Evolutionary conservation across 169 alveolate genomes (phyloP).

Genomic region (Plasmodium sp.): DNA sequence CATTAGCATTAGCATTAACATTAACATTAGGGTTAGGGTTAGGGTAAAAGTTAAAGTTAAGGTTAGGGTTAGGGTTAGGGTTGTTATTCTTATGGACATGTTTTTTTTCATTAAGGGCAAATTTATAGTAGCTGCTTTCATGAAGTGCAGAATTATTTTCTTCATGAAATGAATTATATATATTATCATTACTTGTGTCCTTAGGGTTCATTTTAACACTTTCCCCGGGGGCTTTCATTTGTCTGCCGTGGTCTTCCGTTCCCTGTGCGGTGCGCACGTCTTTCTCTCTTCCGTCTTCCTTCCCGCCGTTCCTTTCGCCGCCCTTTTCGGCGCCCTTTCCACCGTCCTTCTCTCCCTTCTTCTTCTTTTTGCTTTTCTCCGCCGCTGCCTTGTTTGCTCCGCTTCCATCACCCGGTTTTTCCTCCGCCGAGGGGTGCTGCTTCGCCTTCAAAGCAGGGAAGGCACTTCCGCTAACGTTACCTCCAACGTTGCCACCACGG

Average conservation of each 20-base stretch:
- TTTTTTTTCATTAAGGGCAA: background rate
- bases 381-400: background rate
- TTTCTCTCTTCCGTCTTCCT: background rate
- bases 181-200: conserved; percentile 51
- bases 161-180: background rate
- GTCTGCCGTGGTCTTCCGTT: background rate
- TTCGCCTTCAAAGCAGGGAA: background rate
- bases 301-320: background rate
- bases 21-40: conserved; percentile 4
- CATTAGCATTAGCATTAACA: background rate
- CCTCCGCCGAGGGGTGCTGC: background rate
- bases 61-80: background rate
- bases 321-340: background rate
- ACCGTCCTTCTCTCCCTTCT: background rate
- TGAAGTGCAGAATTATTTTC: background rate
- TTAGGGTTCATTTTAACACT: background rate
- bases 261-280: background rate
- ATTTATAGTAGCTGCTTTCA: background rate
- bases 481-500: background rate
- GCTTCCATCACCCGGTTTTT: background rate
- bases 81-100: background rate
- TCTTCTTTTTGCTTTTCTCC: background rate
- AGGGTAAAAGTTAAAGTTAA: background rate
- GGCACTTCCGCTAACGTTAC: background rate
- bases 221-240: conserved; percentile 10